These are phyloP conservation scores for Trifolium pratense DNA, from an alignment of 306 rosid species.

Conservation along the genomic window DNA sequence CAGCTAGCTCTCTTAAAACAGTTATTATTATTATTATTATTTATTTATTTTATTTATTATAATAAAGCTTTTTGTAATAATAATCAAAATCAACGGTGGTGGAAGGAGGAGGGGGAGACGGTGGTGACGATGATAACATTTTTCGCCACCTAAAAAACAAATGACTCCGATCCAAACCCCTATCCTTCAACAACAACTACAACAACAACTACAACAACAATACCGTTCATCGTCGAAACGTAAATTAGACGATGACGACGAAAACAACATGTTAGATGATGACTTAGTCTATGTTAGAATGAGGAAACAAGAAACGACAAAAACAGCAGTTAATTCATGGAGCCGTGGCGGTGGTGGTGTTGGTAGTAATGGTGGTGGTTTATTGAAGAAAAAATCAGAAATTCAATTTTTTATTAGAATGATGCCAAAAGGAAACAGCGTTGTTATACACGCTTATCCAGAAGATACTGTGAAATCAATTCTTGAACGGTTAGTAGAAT, in stretches of 20 bases:
- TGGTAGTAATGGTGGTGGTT: not conserved
- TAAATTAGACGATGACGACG: constrained; percentile 63
- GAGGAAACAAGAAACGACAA: constrained; percentile 64
- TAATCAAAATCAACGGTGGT: not conserved
- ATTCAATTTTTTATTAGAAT: constrained; percentile 76
- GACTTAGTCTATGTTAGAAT: constrained; percentile 70
- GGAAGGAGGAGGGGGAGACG: not conserved
- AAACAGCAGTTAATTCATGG: constrained; percentile 54
- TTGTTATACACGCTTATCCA: constrained; percentile 64
- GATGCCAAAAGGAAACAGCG: constrained; percentile 58
- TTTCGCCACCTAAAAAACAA: constrained; percentile 47
- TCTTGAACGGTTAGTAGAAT: constrained; percentile 58
- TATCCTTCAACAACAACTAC: constrained; percentile 49
- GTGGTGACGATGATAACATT: not conserved
- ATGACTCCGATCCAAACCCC: constrained; percentile 72
- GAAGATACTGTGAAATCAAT: constrained; percentile 69
- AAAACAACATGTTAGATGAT: constrained; percentile 11
- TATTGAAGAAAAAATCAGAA: constrained; percentile 19
- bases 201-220: constrained; percentile 43
- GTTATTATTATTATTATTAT: not conserved
- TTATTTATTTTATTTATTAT: not conserved
- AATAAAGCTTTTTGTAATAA: not conserved
- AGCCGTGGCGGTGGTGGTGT: not conserved
- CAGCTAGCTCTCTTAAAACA: not conserved
- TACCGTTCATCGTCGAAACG: constrained; percentile 64